Percentiles rank a stretch among this genome's conserved stretches.
These are phyloP conservation scores for Kregervanrija delftensis DNA, from an alignment of 805 yeast species.

Conservation along the genomic window DNA sequence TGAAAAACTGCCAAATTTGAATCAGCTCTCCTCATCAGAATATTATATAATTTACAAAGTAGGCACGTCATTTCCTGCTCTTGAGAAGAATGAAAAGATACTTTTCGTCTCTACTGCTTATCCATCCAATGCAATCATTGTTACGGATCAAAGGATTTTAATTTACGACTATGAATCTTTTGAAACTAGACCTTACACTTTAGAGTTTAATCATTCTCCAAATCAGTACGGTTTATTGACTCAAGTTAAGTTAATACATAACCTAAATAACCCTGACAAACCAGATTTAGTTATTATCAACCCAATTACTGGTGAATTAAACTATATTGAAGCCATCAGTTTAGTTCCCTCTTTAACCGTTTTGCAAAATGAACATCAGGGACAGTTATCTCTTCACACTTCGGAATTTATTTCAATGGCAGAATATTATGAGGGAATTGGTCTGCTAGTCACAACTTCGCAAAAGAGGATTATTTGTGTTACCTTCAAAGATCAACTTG, in stretches of 20 bases:
- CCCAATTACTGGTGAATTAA: constrained; percentile 48
- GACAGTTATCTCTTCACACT: constrained; percentile 35
- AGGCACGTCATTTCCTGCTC: constrained; percentile 32
- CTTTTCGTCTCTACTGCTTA: constrained; percentile 20
- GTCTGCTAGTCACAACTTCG: constrained; percentile 64
- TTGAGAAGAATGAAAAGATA: constrained; percentile 24
- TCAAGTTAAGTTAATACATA: constrained; percentile 54
- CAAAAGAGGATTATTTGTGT: constrained; percentile 58
- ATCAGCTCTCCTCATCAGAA: no score
- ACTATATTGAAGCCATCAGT: constrained; percentile 69
- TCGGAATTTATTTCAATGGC: constrained; percentile 53
- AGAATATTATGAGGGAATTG: constrained; percentile 65
- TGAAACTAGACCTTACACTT: constrained; percentile 51
- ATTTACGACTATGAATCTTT: constrained; percentile 66
- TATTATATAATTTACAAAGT: no score
- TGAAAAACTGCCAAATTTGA: no score
- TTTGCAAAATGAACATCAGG: constrained; percentile 27
- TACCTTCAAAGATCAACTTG: constrained; percentile 59
- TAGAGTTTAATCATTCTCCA: constrained; percentile 39
- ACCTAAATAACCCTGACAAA: constrained; percentile 38
- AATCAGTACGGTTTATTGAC: constrained; percentile 32
- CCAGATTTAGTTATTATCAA: constrained; percentile 72
- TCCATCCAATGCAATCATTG: constrained; percentile 21
- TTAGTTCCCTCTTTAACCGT: constrained; percentile 52
- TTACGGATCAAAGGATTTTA: constrained; percentile 44